These are phyloP conservation scores for Hypomyces rosellus DNA, from an alignment of 2,329 filamentous ascomycete genomes.

Conservation along the genomic window DNA sequence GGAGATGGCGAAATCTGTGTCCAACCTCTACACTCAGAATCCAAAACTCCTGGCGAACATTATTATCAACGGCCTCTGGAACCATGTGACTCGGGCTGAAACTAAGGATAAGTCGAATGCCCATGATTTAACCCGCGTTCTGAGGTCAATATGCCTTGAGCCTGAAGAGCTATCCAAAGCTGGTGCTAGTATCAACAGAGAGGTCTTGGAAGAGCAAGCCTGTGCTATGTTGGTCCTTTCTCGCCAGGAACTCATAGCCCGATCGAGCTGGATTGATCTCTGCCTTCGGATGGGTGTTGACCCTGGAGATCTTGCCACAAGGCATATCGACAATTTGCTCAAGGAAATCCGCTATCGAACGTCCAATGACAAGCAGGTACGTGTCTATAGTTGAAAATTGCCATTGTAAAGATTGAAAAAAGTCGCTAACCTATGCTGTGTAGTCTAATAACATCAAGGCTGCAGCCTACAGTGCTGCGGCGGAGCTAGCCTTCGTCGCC, in stretches of 20 bases:
- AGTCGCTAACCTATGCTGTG: conserved; percentile 6
- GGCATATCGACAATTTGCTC: conserved; percentile 59
- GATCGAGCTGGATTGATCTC: conserved; percentile 80
- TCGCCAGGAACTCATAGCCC: conserved; percentile 69
- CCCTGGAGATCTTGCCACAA: conserved; percentile 68
- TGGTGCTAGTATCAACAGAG: conserved; percentile 37
- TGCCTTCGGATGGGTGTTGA: conserved; percentile 76
- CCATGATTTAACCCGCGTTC: conserved; percentile 54
- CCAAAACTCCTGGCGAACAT: conserved; percentile 54
- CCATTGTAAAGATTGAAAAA: not conserved
- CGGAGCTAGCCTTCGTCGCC: conserved; percentile 88
- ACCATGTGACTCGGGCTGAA: conserved; percentile 61
- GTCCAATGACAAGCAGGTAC: conserved; percentile 46
- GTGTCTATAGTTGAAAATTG: conserved; percentile 16
- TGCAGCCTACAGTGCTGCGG: conserved; percentile 78
- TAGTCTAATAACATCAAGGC: conserved; percentile 41
- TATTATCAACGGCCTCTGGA: conserved; percentile 70
- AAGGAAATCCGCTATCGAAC: conserved; percentile 55
- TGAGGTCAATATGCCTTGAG: conserved; percentile 58
- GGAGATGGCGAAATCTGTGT: conserved; percentile 55
- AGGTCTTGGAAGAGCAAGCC: conserved; percentile 61
- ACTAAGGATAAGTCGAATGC: conserved; percentile 73
- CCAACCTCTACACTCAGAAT: conserved; percentile 55
- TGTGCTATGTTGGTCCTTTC: conserved; percentile 72
- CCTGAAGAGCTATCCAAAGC: conserved; percentile 42